Conservation (phyloP, 2,329 filamentous ascomycete genomes). For the Pyrenochaeta sp. region DNA sequence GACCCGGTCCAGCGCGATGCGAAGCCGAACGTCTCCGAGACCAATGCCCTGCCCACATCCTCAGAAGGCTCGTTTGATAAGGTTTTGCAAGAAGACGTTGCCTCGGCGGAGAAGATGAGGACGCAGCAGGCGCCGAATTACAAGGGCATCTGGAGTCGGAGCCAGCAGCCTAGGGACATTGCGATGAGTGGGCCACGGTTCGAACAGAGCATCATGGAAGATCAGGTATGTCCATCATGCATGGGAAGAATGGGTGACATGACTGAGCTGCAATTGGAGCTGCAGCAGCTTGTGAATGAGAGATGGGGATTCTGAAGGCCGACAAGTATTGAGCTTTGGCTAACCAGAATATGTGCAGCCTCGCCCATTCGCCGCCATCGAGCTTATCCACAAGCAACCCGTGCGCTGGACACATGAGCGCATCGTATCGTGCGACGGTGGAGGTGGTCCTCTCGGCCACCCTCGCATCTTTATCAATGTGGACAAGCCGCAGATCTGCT, state of each 20-base stretch:
- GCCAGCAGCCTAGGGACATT: constrained; percentile 79
- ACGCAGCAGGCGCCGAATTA: constrained; percentile 88
- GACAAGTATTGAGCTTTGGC: constrained; percentile 18
- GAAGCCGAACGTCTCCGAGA: constrained; percentile 64
- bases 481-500: constrained; percentile 92
- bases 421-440: constrained; percentile 87
- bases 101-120: constrained; percentile 63
- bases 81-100: constrained; percentile 63
- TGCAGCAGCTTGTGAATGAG: not conserved
- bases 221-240: constrained; percentile 73
- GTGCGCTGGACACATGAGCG: constrained; percentile 89
- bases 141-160: constrained; percentile 79
- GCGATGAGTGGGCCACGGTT: constrained; percentile 96
- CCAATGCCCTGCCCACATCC: constrained; percentile 66
- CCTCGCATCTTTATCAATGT: constrained; percentile 97
- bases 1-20: constrained; percentile 63
- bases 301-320: not conserved
- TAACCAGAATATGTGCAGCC: constrained; percentile 66
- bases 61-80: constrained; percentile 60
- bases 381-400: constrained; percentile 94
- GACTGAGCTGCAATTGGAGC: not conserved
- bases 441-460: constrained; percentile 88
- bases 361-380: constrained; percentile 87
- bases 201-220: constrained; percentile 93
- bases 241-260: not conserved